Evolutionary conservation across 164 flowering plant species (phyloP).

Genomic region (Nelumbo lutea): DNA sequence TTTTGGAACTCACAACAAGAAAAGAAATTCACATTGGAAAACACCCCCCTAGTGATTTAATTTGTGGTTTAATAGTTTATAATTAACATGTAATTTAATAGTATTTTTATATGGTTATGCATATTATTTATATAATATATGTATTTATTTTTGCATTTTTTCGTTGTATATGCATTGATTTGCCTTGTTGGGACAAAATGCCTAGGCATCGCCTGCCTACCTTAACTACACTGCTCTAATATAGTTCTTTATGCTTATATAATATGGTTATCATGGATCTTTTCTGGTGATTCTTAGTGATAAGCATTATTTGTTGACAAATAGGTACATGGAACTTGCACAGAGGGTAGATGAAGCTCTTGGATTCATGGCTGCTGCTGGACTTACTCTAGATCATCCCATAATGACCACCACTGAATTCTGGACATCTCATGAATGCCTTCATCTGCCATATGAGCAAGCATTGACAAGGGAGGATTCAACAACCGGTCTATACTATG

Average conservation of each 20-base stretch:
- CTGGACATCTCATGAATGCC: slow-evolving; percentile 52
- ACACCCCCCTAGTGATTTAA: too few relatives aligned
- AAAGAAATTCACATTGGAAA: too few relatives aligned
- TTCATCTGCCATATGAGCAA: slow-evolving; percentile 45
- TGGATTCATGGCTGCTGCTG: slow-evolving; percentile 52
- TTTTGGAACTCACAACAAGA: too few relatives aligned
- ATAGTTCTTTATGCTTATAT: not conserved
- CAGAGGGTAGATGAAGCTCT: slow-evolving; percentile 57
- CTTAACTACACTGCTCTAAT: not conserved
- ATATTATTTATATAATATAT: too few relatives aligned
- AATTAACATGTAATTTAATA: too few relatives aligned
- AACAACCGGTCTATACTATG: slow-evolving; percentile 39
- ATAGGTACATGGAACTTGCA: slow-evolving; percentile 47
- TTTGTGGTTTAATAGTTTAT: too few relatives aligned
- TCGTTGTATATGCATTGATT: too few relatives aligned
- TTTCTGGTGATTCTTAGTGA: not conserved
- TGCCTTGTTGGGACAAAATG: too few relatives aligned
- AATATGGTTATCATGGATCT: not conserved
- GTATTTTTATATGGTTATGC: too few relatives aligned
- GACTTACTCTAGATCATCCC: slow-evolving; percentile 36
- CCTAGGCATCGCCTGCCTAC: too few relatives aligned
- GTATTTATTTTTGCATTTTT: too few relatives aligned
- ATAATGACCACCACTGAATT: slow-evolving; percentile 41
- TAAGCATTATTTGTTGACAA: not conserved
- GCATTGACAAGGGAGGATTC: slow-evolving; percentile 45